phyloP scores from a whole-genome alignment of 148 eudicot genomes.

The Fagopyrum homotropicum region DNA sequence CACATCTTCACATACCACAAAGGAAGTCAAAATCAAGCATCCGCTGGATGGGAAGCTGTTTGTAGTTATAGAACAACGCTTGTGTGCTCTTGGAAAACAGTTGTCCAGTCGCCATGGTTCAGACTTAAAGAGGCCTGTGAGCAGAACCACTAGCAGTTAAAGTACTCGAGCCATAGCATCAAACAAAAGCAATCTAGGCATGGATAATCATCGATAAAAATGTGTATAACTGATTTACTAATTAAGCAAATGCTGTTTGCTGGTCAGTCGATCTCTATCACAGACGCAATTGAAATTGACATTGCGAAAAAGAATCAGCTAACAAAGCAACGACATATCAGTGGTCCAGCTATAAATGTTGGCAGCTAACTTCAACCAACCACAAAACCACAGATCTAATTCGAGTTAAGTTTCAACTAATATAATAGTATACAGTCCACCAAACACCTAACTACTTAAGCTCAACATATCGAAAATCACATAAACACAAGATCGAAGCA shows the following conservation, averaged over 20 bases:
- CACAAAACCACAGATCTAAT: slow-evolving; percentile 14
- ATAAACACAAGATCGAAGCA: background rate
- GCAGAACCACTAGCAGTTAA: background rate
- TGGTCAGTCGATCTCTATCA: background rate
- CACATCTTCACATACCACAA: slow-evolving; percentile 46
- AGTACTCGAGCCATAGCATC: background rate
- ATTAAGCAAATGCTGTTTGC: background rate
- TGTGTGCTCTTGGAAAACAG: slow-evolving; percentile 91
- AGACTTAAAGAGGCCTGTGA: slow-evolving; percentile 28
- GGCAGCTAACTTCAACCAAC: slow-evolving; percentile 4
- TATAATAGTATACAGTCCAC: background rate
- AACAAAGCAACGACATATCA: background rate
- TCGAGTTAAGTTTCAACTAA: background rate
- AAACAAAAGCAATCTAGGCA: background rate
- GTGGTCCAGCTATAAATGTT: background rate
- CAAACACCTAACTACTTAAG: background rate
- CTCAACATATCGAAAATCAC: background rate
- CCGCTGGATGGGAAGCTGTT: slow-evolving; percentile 92
- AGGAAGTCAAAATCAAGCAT: slow-evolving; percentile 99
- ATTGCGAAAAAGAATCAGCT: background rate
- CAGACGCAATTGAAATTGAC: background rate
- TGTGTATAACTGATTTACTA: no score
- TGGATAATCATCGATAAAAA: background rate
- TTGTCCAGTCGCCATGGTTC: slow-evolving; percentile 89
- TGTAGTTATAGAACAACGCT: slow-evolving; percentile 89